Percentiles rank a stretch among this genome's conserved stretches.
Evolutionary conservation across 2,329 filamentous ascomycete species (phyloP).

Genomic region (Clarireedia paspali): DNA sequence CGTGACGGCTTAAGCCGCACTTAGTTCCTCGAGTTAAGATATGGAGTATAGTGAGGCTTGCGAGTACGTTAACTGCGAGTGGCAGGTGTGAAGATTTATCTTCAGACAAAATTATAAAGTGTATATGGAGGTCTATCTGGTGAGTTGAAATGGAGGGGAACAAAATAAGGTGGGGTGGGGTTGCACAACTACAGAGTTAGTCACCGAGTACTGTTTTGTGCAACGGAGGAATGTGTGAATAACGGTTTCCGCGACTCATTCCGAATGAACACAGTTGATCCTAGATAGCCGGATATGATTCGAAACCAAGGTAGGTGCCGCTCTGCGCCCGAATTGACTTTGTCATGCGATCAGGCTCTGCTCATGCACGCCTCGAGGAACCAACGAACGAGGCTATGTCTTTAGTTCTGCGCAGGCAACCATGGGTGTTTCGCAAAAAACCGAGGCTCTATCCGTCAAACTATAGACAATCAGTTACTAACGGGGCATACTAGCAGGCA

Average conservation of each 20-base stretch:
- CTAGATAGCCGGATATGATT: neutral
- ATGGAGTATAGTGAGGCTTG: neutral
- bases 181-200: neutral
- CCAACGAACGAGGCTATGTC: neutral
- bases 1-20: neutral
- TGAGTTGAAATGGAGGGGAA: neutral
- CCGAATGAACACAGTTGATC: neutral
- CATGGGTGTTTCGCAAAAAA: neutral
- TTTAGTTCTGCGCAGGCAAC: neutral
- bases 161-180: neutral
- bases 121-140: neutral
- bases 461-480: neutral
- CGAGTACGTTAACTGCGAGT: neutral
- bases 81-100: neutral
- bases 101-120: neutral
- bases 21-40: neutral
- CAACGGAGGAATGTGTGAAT: neutral
- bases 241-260: neutral
- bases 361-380: neutral
- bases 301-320: neutral
- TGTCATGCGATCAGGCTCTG: conserved; percentile 6
- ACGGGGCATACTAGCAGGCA: no score
- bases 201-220: conserved; percentile 4
- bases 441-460: neutral
- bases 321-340: neutral